Percentiles rank a stretch among this genome's conserved stretches.
phyloP scores from a whole-genome alignment of 371 early-diverging fungal species.

The Apophysomyces trapeziformis region DNA sequence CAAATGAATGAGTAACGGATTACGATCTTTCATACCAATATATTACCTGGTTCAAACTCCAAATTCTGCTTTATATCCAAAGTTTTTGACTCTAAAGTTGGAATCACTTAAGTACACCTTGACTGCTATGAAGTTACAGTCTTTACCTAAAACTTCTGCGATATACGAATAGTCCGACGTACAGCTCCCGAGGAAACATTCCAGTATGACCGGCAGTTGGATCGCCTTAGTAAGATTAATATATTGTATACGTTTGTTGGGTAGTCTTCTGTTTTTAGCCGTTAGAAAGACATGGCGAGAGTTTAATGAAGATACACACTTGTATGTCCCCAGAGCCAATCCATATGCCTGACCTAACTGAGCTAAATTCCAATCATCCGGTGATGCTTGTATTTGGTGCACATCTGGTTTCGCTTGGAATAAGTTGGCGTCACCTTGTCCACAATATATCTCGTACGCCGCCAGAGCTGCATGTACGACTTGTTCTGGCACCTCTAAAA shows the following conservation, averaged over 20 bases:
- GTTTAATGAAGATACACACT: conserved; percentile 11
- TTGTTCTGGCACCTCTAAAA: conserved; percentile 23
- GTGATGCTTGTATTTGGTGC: background rate
- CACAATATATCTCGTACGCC: conserved; percentile 24
- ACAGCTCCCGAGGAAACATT: conserved; percentile 47
- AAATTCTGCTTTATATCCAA: conserved; percentile 14
- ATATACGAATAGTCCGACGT: conserved; percentile 27
- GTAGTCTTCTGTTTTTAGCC: conserved; percentile 17
- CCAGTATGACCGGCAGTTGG: conserved; percentile 45
- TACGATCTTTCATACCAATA: no score
- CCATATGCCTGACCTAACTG: conserved; percentile 37
- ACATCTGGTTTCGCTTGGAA: background rate
- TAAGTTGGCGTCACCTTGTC: conserved; percentile 9
- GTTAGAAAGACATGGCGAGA: background rate
- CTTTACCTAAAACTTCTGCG: conserved; percentile 21
- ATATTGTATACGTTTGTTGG: conserved; percentile 29
- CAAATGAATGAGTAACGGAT: no score
- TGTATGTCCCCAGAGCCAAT: conserved; percentile 34
- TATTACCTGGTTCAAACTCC: conserved; percentile 31
- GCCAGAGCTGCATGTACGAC: conserved; percentile 26
- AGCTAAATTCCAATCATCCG: conserved; percentile 34
- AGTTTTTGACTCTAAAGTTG: conserved; percentile 2
- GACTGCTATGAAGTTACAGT: background rate
- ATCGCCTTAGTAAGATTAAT: conserved; percentile 41
- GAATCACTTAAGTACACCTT: background rate